Evolutionary conservation across 2,329 filamentous ascomycete species (phyloP), one percentile per base, ranked within the genome.

Genomic region (Penicillium sp.): DNA sequence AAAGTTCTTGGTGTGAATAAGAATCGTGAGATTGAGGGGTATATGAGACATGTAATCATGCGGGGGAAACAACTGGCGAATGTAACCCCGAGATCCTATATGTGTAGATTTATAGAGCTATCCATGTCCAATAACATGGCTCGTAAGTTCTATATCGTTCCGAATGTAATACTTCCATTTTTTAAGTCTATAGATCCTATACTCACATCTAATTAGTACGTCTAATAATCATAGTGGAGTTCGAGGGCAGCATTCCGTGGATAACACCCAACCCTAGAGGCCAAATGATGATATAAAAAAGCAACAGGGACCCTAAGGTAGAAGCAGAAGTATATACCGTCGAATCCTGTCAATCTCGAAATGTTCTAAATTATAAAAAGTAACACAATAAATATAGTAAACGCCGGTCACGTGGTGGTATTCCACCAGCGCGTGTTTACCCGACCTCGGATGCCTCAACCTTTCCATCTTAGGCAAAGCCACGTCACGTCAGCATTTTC

Each of bases 361-460:
- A 10, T 31, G n/a, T 6, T 15, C 13, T 18, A 4, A 9, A 46
- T 32, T 16, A 8, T 31, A 15, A 34, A 45, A 31, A 23, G 9
- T 21, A 45, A 5, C 3, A n/a, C 29, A 38, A 32, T 0, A 18
- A 18, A 38, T 27, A 23, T 35, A n/a, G 2, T 41, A 25, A 35
- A 49, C 6, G 23, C 12, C 7, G 27, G 51, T 53, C 51, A 53
- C 51, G 51, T 53, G 51, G 50, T 53, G 50, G 45, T 53, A 53
- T 49, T 42, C 27, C 12, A 35, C n/a, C 21, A 49, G 37, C 18
- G 27, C 27, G 9, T 51, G 31, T 51, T 48, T 35, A 12, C 15
- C 38, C 46, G n/a, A 40, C 12, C 9, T 29, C 25, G 23, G 40
- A 10, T 15, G 18, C 23, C 18, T 45, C 21, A 35, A 35, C 29